Evolutionary conservation across 208 protist species (phyloP).

Genomic region (Balamuthia mandrillaris): DNA sequence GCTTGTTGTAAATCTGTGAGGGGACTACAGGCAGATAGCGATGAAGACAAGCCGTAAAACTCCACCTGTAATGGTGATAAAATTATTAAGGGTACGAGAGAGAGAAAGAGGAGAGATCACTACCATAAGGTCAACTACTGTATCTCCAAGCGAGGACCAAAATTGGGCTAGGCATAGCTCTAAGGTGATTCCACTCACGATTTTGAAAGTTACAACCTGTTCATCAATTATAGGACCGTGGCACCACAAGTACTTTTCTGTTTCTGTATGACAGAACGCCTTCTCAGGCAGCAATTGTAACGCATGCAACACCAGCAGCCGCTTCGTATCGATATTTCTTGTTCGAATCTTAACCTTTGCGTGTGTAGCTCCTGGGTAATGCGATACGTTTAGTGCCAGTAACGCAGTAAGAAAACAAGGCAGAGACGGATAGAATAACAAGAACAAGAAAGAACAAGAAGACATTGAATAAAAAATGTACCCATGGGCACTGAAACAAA

Average conservation of each 20-base stretch:
- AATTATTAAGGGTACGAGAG: background rate
- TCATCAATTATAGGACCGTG: too few relatives aligned
- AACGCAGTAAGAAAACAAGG: background rate
- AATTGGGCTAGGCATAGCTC: slow-evolving; percentile 33
- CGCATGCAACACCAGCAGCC: slow-evolving; percentile 29
- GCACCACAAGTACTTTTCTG: too few relatives aligned
- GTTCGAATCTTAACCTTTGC: too few relatives aligned
- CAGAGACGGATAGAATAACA: too few relatives aligned
- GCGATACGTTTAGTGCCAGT: background rate
- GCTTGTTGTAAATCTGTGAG: too few relatives aligned
- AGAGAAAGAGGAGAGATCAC: background rate
- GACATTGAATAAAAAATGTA: too few relatives aligned
- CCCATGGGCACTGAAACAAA: background rate
- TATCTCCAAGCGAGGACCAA: background rate
- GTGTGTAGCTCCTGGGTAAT: too few relatives aligned
- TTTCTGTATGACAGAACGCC: background rate
- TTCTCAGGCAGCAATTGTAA: slow-evolving; percentile 4
- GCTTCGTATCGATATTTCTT: background rate
- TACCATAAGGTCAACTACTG: slow-evolving; percentile 8
- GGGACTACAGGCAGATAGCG: too few relatives aligned
- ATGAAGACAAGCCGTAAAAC: slow-evolving; percentile 22
- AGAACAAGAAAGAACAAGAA: background rate
- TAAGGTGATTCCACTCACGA: background rate
- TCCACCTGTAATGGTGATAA: background rate
- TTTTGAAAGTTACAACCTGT: background rate